phyloP scores from a whole-genome alignment of 129 eudicot species.

The Silybum marianum region DNA sequence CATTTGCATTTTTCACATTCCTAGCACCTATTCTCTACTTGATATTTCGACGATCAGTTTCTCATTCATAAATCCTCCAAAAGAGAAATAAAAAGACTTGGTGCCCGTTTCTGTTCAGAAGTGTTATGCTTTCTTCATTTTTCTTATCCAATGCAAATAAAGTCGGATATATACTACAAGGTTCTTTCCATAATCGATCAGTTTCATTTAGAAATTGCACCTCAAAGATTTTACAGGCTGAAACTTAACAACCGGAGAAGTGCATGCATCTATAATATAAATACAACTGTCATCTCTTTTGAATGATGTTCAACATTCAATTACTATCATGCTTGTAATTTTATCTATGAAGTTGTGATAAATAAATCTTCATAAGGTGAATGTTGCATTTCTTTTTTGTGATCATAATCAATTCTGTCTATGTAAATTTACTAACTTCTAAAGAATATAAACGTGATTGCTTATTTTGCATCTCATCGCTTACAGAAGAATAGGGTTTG shows the following conservation, averaged over 20 bases:
- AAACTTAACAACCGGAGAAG: no score
- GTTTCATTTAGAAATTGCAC: no score
- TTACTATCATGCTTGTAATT: not conserved
- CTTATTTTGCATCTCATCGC: conserved; percentile 7
- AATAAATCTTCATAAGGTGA: not conserved
- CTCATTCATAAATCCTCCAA: not conserved
- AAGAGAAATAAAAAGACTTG: not conserved
- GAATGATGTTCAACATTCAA: not conserved
- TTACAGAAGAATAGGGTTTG: not conserved
- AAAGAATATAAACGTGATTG: not conserved
- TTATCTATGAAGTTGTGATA: not conserved
- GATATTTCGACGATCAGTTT: no score
- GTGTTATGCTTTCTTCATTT: no score
- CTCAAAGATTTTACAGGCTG: no score
- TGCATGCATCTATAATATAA: no score
- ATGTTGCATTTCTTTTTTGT: not conserved
- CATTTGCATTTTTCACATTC: no score
- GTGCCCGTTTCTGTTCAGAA: not conserved
- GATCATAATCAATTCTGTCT: not conserved
- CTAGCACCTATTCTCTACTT: no score
- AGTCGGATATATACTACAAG: no score
- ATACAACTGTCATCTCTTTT: no score
- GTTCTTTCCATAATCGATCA: no score
- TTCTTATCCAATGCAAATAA: no score
- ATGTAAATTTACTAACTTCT: not conserved